A percentile compares a stretch with the other conserved stretches of the same genome.
These are phyloP conservation scores for Arachis hypogaea DNA, from an alignment of 306 rosid genomes.

Conservation along the genomic window DNA sequence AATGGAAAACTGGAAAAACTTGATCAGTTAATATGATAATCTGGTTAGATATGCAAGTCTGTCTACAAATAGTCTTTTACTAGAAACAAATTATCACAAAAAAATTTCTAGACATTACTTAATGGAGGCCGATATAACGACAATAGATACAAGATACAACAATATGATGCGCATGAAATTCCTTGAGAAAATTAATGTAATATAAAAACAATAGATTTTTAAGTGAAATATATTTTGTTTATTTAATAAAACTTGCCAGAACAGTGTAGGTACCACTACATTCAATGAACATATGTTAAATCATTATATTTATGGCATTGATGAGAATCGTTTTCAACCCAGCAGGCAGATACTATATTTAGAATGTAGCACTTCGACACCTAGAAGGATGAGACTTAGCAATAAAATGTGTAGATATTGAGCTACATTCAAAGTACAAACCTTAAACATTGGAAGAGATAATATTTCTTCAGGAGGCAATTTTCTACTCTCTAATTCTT, in stretches of 20 bases:
- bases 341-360: conserved; percentile 2
- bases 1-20: conserved; percentile 1
- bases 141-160: background rate
- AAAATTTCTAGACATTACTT: background rate
- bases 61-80: conserved; percentile 5
- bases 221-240: background rate
- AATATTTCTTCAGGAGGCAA: conserved; percentile 85
- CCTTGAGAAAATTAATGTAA: background rate
- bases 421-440: conserved; percentile 34
- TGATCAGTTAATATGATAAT: background rate
- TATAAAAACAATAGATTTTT: background rate
- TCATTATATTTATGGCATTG: background rate
- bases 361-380: background rate
- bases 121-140: background rate
- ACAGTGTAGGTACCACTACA: background rate
- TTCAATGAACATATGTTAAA: conserved; percentile 14
- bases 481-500: conserved; percentile 77
- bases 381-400: conserved; percentile 17
- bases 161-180: background rate
- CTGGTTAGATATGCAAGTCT: background rate
- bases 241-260: too few relatives aligned
- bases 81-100: background rate
- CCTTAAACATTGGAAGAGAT: conserved; percentile 97
- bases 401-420: conserved; percentile 15
- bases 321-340: conserved; percentile 2